phyloP scores from a whole-genome alignment of 2,329 filamentous ascomycete genomes.

The Penicillium sp. region DNA sequence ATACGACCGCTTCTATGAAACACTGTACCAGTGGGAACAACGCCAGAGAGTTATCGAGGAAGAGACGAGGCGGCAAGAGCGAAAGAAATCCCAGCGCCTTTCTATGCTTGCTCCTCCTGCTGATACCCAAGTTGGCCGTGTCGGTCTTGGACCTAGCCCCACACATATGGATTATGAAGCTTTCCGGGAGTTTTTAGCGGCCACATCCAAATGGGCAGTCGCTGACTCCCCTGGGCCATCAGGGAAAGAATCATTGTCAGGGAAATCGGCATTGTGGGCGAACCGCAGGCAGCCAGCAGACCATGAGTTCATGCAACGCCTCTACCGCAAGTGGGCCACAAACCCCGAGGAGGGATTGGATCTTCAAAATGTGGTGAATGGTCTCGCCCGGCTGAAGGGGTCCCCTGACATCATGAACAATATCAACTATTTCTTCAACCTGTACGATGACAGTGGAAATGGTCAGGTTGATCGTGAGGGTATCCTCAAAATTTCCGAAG shows the following conservation, averaged over 20 bases:
- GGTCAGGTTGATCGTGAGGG: constrained; percentile 93
- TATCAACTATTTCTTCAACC: constrained; percentile 95
- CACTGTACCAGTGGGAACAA: constrained; percentile 89
- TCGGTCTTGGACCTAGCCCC: constrained; percentile 83
- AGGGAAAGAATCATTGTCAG: constrained; percentile 49
- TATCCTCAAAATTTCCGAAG: constrained; percentile 90
- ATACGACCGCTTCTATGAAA: constrained; percentile 90
- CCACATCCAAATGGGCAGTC: constrained; percentile 87
- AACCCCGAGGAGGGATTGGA: constrained; percentile 74
- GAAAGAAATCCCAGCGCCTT: constrained; percentile 50
- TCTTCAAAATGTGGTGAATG: constrained; percentile 87
- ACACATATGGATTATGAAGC: constrained; percentile 97
- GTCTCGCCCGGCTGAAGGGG: constrained; percentile 86
- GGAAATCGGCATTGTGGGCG: constrained; percentile 55
- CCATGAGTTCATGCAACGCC: constrained; percentile 85
- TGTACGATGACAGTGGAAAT: constrained; percentile 90
- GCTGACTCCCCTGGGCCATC: constrained; percentile 73
- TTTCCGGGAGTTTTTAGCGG: constrained; percentile 89
- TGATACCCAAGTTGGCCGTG: constrained; percentile 75
- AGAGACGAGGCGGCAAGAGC: constrained; percentile 63
- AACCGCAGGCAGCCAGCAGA: constrained; percentile 70
- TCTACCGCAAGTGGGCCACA: constrained; percentile 86
- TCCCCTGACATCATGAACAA: constrained; percentile 95
- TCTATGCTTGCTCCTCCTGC: constrained; percentile 47
- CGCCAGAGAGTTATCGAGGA: constrained; percentile 75